Conservation (phyloP, 2,329 filamentous ascomycete genomes). For the Teratosphaeriaceae sp. region DNA sequence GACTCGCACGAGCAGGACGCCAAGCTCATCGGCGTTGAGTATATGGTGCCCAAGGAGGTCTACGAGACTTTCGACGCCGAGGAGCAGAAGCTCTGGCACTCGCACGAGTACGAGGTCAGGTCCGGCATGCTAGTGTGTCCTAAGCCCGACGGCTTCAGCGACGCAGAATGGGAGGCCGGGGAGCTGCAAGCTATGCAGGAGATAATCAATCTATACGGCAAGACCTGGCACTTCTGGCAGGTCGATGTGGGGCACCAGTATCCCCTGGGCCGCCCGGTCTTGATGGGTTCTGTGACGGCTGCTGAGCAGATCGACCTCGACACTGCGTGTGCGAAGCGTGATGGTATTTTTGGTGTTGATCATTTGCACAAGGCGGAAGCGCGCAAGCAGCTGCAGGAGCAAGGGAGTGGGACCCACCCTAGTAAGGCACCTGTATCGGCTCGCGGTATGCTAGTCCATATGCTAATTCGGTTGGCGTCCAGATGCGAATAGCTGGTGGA, state of each 20-base stretch:
- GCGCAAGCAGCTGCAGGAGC: conserved; percentile 2
- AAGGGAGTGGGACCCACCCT: background rate
- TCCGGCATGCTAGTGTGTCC: conserved; percentile 16
- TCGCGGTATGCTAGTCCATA: background rate
- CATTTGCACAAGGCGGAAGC: conserved; percentile 3
- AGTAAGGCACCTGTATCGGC: background rate
- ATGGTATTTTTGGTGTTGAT: background rate
- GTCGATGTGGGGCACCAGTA: conserved; percentile 9
- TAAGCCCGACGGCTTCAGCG: conserved; percentile 8
- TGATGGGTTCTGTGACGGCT: conserved; percentile 12
- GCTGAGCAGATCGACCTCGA: conserved; percentile 3
- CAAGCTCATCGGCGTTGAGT: conserved; percentile 15
- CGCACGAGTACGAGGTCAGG: conserved; percentile 17
- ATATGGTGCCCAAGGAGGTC: conserved; percentile 14
- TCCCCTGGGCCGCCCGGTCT: conserved; percentile 1
- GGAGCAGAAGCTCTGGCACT: conserved; percentile 18
- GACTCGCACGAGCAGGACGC: conserved; percentile 12
- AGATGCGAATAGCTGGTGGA: conserved; percentile 5
- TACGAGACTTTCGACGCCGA: conserved; percentile 12
- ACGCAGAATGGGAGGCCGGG: conserved; percentile 12
- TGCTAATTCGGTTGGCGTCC: background rate
- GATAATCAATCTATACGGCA: conserved; percentile 14
- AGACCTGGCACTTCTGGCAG: conserved; percentile 17
- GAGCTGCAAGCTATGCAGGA: conserved; percentile 15
- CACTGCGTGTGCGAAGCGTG: conserved; percentile 1